Evolutionary conservation across 23 red algal species (phyloP).

Genomic region (Gracilariopsis chorda): DNA sequence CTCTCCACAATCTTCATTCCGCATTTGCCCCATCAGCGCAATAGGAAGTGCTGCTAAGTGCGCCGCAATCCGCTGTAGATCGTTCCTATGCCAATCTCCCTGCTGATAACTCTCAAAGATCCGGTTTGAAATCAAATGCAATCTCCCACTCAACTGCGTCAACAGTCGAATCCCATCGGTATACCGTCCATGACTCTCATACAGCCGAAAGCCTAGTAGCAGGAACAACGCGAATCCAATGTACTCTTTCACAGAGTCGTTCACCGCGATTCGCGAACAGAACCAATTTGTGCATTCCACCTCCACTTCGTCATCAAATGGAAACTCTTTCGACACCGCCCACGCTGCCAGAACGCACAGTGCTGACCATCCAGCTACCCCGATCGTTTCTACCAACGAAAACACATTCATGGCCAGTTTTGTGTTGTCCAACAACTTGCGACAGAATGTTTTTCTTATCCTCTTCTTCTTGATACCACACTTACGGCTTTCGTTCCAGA

Average conservation of each 20-base stretch:
- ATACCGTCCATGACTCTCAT: slow-evolving; percentile 38
- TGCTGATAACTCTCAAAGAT: background rate
- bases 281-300: background rate
- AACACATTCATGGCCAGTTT: background rate
- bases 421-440: too few species aligned
- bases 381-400: background rate
- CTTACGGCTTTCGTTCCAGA: background rate
- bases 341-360: background rate
- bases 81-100: background rate
- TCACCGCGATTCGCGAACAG: slow-evolving; percentile 14
- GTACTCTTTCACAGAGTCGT: slow-evolving; percentile 30
- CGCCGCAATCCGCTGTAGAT: slow-evolving; percentile 13
- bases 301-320: background rate
- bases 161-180: background rate
- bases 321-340: background rate
- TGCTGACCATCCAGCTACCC: background rate
- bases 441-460: too few species aligned
- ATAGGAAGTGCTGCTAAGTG: slow-evolving; percentile 25
- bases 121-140: background rate
- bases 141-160: background rate
- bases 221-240: slow-evolving; percentile 53
- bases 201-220: slow-evolving; percentile 30
- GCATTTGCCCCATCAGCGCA: background rate
- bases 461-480: background rate
- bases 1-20: background rate